phyloP scores from a whole-genome alignment of 768 basidiomycete genomes.

The Crassisporium funariophilum region DNA sequence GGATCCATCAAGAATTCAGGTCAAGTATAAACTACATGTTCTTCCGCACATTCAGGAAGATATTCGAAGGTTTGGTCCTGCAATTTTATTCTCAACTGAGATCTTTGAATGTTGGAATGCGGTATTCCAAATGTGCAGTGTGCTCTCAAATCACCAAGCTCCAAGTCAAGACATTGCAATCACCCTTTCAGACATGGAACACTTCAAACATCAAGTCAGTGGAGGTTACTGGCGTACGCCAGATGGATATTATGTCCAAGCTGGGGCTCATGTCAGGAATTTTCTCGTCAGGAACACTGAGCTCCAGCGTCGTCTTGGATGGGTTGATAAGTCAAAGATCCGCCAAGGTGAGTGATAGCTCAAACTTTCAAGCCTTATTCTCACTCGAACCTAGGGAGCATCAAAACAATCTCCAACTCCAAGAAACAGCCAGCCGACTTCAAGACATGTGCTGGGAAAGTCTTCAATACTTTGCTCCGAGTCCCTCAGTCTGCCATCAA shows the following conservation, averaged over 20 bases:
- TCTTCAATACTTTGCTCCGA: not conserved
- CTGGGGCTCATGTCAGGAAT: not conserved
- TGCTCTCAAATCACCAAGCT: conserved; percentile 37
- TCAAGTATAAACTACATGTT: conserved; percentile 9
- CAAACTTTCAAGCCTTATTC: not conserved
- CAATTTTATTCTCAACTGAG: conserved; percentile 36
- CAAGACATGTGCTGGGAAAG: too few species aligned
- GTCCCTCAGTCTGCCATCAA: not conserved
- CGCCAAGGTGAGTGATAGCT: not conserved
- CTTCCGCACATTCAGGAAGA: conserved; percentile 3
- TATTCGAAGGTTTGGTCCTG: conserved; percentile 9
- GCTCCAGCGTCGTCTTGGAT: conserved; percentile 14
- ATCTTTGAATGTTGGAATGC: conserved; percentile 41
- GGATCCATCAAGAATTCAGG: conserved; percentile 1
- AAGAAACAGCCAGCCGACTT: too few species aligned
- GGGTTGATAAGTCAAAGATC: conserved; percentile 2
- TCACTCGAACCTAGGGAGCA: not conserved
- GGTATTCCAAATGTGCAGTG: conserved; percentile 35
- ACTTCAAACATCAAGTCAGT: conserved; percentile 33
- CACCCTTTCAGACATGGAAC: conserved; percentile 25
- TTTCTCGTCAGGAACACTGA: conserved; percentile 6
- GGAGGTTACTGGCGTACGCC: conserved; percentile 31
- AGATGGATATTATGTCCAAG: not conserved
- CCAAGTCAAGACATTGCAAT: conserved; percentile 37
- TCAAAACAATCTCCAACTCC: too few species aligned